phyloP scores from a whole-genome alignment of 768 basidiomycete species.

The Coprinopsis sp. region DNA sequence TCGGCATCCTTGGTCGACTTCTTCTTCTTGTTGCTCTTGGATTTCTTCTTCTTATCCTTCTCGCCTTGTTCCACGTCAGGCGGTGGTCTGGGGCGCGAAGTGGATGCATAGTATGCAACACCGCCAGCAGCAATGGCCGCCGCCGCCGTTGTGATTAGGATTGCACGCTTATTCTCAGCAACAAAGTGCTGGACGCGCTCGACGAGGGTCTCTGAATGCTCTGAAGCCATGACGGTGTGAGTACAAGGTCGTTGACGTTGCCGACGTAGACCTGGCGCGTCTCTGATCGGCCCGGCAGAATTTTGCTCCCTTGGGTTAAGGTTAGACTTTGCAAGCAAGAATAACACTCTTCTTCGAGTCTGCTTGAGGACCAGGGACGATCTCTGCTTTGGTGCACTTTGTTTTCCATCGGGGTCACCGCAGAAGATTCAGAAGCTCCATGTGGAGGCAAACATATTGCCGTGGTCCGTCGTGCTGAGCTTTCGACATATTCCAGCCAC shows the following conservation, averaged over 20 bases:
- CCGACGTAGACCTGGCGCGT: background rate
- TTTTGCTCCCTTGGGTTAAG: no score
- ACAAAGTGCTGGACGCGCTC: slow-evolving; percentile 68
- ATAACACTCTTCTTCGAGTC: no score
- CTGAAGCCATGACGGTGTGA: slow-evolving; percentile 12
- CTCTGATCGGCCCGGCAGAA: background rate
- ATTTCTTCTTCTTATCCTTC: slow-evolving; percentile 44
- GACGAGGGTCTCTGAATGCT: slow-evolving; percentile 29
- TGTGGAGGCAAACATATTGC: no score
- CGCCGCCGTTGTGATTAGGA: slow-evolving; percentile 68
- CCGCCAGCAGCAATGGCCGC: slow-evolving; percentile 69
- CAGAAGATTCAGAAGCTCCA: no score
- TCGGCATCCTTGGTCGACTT: slow-evolving; percentile 55
- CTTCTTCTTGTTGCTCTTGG: slow-evolving; percentile 51
- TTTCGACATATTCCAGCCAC: no score
- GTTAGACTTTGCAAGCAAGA: no score
- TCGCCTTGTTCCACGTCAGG: slow-evolving; percentile 41
- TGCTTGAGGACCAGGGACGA: no score
- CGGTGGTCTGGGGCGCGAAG: slow-evolving; percentile 37
- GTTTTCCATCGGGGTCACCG: no score
- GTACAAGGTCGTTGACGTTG: background rate
- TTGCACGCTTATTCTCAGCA: slow-evolving; percentile 72
- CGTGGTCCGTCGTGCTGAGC: no score
- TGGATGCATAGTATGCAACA: slow-evolving; percentile 70
- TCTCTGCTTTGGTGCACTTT: no score